A percentile compares a stretch with the other conserved stretches of the same genome.
Conservation (phyloP, 78 protist species). For the Emiliania huxleyi region DNA sequence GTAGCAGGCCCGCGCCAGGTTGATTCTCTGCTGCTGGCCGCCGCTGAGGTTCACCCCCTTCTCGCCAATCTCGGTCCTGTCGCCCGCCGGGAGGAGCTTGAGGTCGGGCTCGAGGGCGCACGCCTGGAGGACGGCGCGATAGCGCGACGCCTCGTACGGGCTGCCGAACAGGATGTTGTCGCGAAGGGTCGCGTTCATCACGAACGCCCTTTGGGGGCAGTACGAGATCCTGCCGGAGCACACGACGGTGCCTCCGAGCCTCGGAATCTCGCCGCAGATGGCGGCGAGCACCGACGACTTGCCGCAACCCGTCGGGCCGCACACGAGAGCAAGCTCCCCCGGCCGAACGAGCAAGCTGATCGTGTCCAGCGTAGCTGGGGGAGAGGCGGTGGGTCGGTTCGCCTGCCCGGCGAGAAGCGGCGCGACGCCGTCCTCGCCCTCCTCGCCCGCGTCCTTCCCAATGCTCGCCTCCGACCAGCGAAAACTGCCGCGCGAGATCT, state of each 20-base stretch:
- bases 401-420: no score
- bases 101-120: constrained; percentile 80
- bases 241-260: constrained; percentile 49
- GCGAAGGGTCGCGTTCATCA: constrained; percentile 82
- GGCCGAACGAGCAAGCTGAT: neutral
- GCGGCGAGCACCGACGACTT: constrained; percentile 78
- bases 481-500: no score
- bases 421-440: no score
- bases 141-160: neutral
- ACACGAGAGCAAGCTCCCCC: neutral
- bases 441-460: no score
- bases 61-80: constrained; percentile 92
- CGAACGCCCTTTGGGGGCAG: constrained; percentile 74
- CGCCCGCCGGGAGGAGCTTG: constrained; percentile 47
- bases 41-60: constrained; percentile 92
- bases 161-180: constrained; percentile 91
- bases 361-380: neutral
- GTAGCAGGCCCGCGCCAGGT: constrained; percentile 86
- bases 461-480: no score
- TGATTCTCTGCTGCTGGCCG: constrained; percentile 94
- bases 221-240: constrained; percentile 64
- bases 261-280: constrained; percentile 72
- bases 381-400: no score
- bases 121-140: neutral
- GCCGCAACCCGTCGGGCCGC: constrained; percentile 56